Base-by-base conservation (phyloP, 345 rosid species). In the Euphorbia tirucalli region DNA sequence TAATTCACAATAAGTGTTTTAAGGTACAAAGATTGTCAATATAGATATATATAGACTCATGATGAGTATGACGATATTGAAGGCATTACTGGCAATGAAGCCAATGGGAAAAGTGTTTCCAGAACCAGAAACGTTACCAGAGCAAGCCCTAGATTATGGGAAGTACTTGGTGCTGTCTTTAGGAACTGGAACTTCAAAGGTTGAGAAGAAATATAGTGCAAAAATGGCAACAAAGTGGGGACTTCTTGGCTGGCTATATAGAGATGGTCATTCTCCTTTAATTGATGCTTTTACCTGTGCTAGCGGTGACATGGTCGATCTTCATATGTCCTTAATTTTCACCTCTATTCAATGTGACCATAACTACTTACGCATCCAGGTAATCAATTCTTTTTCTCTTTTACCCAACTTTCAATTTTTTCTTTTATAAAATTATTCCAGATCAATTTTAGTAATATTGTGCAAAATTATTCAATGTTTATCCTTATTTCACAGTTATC, bases 21-120 rank as follows among this genome's bases (percentile, higher is more conserved):
- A n/a, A n/a, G n/a, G n/a, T n/a, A n/a, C n/a, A n/a, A n/a, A n/a
- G n/a, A n/a, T n/a, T n/a, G n/a, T n/a, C n/a, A n/a, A n/a, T n/a
- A n/a, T n/a, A n/a, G n/a, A n/a, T n/a, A n/a, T n/a, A n/a, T n/a
- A n/a, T n/a, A n/a, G n/a, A n/a, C n/a, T n/a, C n/a, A n/a, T n/a
- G n/a, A n/a, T n/a, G n/a, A n/a, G n/a, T n/a, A n/a, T n/a, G n/a
- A n/a, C n/a, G n/a, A n/a, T n/a, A 43, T 27, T 8, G 11, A 70
- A 71, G 74, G 68, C 68, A 31, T 71, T 71, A 48, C 50, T 71
- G 48, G 74, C 74, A 14, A 71, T 61, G 60, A 61, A 71, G 52
- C 74, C 74, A 5, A 71, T 60, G 16, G 52, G 74, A 49, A 71
- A 46, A 11, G 74, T 71, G 18, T 71, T 71, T n/a, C 61, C 39